These are phyloP conservation scores for Aspergillus fischeri DNA, from an alignment of 2,329 filamentous ascomycete species.

Conservation along the genomic window DNA sequence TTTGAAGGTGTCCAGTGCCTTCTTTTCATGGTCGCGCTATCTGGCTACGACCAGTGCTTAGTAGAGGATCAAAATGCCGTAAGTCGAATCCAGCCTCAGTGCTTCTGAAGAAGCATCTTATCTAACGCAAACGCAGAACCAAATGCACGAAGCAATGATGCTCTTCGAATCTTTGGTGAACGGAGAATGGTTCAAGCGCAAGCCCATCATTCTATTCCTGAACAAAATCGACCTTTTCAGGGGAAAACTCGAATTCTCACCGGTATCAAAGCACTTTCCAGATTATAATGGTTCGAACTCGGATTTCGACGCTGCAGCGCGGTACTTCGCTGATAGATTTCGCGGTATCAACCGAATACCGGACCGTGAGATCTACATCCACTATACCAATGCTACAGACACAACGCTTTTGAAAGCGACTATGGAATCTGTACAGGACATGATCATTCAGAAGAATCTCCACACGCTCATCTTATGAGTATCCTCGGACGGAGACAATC, in stretches of 20 bases:
- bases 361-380: slow-evolving; percentile 55
- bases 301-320: slow-evolving; percentile 70
- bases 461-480: slow-evolving; percentile 68
- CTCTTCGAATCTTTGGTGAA: slow-evolving; percentile 82
- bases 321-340: slow-evolving; percentile 81
- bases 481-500: slow-evolving; percentile 1
- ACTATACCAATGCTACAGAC: slow-evolving; percentile 58
- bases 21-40: slow-evolving; percentile 90
- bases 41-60: slow-evolving; percentile 92
- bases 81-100: slow-evolving; percentile 39
- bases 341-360: slow-evolving; percentile 65
- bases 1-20: slow-evolving; percentile 93
- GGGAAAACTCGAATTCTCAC: slow-evolving; percentile 66
- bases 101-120: neutral
- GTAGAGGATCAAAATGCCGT: slow-evolving; percentile 96
- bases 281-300: slow-evolving; percentile 70
- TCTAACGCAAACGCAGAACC: slow-evolving; percentile 55
- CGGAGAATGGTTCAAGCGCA: slow-evolving; percentile 80
- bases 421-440: slow-evolving; percentile 81
- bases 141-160: slow-evolving; percentile 89
- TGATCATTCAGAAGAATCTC: slow-evolving; percentile 80
- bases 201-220: slow-evolving; percentile 76
- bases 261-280: slow-evolving; percentile 71
- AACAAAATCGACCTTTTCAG: slow-evolving; percentile 87
- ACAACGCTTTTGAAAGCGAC: slow-evolving; percentile 79